phyloP scores from a whole-genome alignment of 2,329 filamentous ascomycete genomes.

The Cladorrhinum sp. region DNA sequence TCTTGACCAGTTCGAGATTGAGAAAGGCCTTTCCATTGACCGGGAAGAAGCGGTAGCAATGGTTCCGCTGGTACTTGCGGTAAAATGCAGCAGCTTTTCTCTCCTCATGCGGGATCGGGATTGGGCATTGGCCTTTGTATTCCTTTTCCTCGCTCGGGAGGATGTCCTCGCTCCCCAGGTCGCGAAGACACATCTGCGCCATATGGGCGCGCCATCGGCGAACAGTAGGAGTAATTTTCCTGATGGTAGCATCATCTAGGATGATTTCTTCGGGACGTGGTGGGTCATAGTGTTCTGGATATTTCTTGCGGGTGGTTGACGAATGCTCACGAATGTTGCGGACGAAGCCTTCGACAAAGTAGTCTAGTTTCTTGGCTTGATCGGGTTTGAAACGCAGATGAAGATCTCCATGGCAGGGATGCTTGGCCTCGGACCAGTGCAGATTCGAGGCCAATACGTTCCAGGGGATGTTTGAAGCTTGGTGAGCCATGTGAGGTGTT shows the following conservation, averaged over 20 bases:
- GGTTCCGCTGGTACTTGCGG: slow-evolving; percentile 6
- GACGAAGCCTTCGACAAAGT: not conserved
- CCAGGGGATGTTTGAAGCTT: not conserved
- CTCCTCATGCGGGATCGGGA: slow-evolving; percentile 23
- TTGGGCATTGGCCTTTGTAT: not conserved
- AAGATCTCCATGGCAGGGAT: not conserved
- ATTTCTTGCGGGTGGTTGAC: not conserved
- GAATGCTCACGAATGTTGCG: not conserved
- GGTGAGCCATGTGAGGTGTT: too few species aligned
- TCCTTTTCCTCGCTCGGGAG: not conserved
- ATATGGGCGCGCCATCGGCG: not conserved
- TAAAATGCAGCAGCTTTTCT: slow-evolving; percentile 22
- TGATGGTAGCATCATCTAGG: slow-evolving; percentile 1
- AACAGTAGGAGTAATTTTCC: slow-evolving; percentile 9
- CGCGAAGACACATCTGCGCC: not conserved
- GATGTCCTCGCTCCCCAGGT: too few species aligned
- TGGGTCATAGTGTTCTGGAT: slow-evolving; percentile 3
- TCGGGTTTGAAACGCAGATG: slow-evolving; percentile 2
- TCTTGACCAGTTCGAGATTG: slow-evolving; percentile 27
- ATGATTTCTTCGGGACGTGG: not conserved
- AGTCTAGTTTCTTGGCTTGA: slow-evolving; percentile 1
- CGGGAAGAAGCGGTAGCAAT: slow-evolving; percentile 20
- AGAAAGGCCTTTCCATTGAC: slow-evolving; percentile 17
- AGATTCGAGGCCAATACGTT: slow-evolving; percentile 7
- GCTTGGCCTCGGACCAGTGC: not conserved